Conservation (phyloP, 1,139 yeast genomes). For the Geotrichum siamense region DNA sequence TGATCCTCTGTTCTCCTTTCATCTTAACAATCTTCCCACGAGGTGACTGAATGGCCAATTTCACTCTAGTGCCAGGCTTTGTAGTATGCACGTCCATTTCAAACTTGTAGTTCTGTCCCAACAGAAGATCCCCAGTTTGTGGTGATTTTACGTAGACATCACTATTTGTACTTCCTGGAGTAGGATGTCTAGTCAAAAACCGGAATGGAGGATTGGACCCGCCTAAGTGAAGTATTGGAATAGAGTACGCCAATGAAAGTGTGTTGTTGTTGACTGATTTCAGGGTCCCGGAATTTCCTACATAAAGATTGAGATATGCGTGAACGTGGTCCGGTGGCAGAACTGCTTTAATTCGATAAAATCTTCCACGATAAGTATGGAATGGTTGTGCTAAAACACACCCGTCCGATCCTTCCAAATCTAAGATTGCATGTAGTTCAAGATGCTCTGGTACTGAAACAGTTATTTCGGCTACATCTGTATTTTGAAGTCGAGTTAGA, state of each 20-base stretch:
- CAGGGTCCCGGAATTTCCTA: slow-evolving; percentile 61
- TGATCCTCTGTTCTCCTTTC: slow-evolving; percentile 20
- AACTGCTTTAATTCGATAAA: slow-evolving; percentile 72
- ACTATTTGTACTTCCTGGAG: slow-evolving; percentile 33
- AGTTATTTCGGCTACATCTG: slow-evolving; percentile 74
- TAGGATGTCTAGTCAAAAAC: slow-evolving; percentile 18
- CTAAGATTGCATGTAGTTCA: slow-evolving; percentile 48
- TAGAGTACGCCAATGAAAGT: slow-evolving; percentile 65
- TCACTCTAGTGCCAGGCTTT: slow-evolving; percentile 22
- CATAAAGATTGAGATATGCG: slow-evolving; percentile 71
- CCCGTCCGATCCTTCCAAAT: slow-evolving; percentile 15
- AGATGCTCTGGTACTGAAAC: slow-evolving; percentile 61
- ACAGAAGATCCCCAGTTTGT: slow-evolving; percentile 57
- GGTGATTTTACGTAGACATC: slow-evolving; percentile 83
- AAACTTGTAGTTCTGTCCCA: slow-evolving; percentile 57
- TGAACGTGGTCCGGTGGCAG: slow-evolving; percentile 60
- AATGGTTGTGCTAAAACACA: slow-evolving; percentile 56
- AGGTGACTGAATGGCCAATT: slow-evolving; percentile 73
- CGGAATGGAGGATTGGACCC: slow-evolving; percentile 42
- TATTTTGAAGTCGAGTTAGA: slow-evolving; percentile 60
- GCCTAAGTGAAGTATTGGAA: slow-evolving; percentile 62
- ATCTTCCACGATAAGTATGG: slow-evolving; percentile 55
- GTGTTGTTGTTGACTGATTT: slow-evolving; percentile 48
- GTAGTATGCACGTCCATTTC: slow-evolving; percentile 20
- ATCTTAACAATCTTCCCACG: slow-evolving; percentile 70